Evolutionary conservation across 2,329 filamentous ascomycete genomes (phyloP), one percentile per base, ranked within the genome.

Genomic region (Claviceps capensis): DNA sequence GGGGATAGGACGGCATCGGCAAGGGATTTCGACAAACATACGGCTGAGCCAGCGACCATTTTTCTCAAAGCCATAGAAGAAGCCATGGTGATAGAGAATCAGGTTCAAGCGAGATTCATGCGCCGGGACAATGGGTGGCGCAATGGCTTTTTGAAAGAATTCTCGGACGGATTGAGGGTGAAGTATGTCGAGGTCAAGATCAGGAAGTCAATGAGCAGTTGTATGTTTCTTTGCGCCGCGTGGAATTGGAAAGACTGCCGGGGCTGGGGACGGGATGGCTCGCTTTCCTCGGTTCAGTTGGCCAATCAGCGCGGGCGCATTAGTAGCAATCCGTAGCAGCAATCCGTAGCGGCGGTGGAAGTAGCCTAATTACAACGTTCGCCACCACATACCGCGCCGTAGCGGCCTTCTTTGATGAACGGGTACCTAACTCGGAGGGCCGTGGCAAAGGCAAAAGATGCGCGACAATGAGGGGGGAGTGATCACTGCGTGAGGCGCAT

Each of bases 51-150:
- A 63, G 72, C 65, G 65, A 75, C 72, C 64, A 82, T 68, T 67
- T 77, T 77, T 69, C 79, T 78, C 75, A 81, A 71, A 65, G 78
- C 77, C 73, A 82, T 79, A 70, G 77, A 78, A 67, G 79, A 79
- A 69, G 80, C 78, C 72, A 77, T 82, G 62, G 56, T 69, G 61
- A 63, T 59, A 60, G 57, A 57, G 54, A 59, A 52, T 56, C 57
- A 56, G 55, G 58, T 58, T 62, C 57, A 59, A 34, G 59, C 59
- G 63, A 59, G 57, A 59, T 62, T 61, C 65, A 64, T 67, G 59
- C 61, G 61, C 62, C 57, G 49, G 4, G 30, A 50, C 30, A 55
- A 52, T 54, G n/a, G 14, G 17, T 47, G 50, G 43, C 45, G 49
- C 46, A 23, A 51, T 49, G 52, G 52, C 8, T 46, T 49, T 48